These are phyloP conservation scores for Lagenaria siceraria DNA, from an alignment of 306 rosid genomes.

Conservation along the genomic window DNA sequence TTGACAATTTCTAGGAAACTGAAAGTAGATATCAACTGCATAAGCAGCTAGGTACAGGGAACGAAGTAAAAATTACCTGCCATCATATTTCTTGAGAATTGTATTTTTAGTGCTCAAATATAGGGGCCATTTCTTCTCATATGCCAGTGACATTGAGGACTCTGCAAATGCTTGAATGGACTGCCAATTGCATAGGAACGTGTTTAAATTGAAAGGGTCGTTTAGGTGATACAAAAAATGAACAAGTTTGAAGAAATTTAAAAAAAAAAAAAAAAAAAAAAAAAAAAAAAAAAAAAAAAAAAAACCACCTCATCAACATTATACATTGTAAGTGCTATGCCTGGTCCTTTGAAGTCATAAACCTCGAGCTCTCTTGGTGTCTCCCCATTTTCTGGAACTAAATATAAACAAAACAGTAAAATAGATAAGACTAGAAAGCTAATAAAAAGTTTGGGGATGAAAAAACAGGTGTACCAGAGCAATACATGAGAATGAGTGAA, in stretches of 20 bases:
- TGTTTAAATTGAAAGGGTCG: neutral
- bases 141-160: slow-evolving; percentile 77
- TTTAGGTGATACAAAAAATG: neutral
- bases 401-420: neutral
- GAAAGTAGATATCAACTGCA: neutral
- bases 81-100: slow-evolving; percentile 89
- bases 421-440: slow-evolving; percentile 8
- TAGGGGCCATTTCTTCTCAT: slow-evolving; percentile 85
- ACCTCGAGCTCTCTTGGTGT: slow-evolving; percentile 71
- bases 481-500: slow-evolving; percentile 10
- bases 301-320: slow-evolving; percentile 80
- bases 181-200: slow-evolving; percentile 24
- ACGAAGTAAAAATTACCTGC: slow-evolving; percentile 49
- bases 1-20: neutral
- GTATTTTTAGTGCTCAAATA: slow-evolving; percentile 96
- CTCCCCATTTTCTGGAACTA: slow-evolving; percentile 75
- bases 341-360: slow-evolving; percentile 75
- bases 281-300: slow-evolving; percentile 10
- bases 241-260: slow-evolving; percentile 4
- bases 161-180: slow-evolving; percentile 92
- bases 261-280: slow-evolving; percentile 10
- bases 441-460: neutral
- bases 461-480: neutral
- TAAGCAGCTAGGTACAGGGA: neutral
- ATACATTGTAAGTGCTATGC: slow-evolving; percentile 89